phyloP scores from a whole-genome alignment of 2,329 filamentous ascomycete species.

The Cercospora canescens region DNA sequence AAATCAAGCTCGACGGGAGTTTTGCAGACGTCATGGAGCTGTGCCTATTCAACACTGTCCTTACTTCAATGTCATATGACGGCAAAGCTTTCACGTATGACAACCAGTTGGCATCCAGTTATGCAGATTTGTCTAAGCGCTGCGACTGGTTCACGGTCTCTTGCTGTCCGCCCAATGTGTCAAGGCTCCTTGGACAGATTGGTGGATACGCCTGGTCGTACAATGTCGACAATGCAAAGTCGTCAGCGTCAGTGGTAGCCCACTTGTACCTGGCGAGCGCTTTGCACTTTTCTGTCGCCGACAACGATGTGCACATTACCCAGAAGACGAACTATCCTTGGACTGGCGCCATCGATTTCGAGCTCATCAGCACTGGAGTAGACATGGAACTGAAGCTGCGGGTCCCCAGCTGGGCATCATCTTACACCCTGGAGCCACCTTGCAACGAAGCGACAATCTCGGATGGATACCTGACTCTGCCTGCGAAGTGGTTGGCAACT shows the following conservation, averaged over 20 bases:
- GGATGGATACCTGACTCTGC: conserved; percentile 54
- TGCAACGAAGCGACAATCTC: conserved; percentile 35
- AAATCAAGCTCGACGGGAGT: conserved; percentile 52
- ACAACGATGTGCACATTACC: conserved; percentile 42
- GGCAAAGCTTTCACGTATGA: conserved; percentile 62
- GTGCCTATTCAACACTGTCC: conserved; percentile 60
- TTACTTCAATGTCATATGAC: conserved; percentile 58
- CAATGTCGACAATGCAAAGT: conserved; percentile 26
- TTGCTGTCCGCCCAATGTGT: conserved; percentile 63
- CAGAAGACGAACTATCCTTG: conserved; percentile 60
- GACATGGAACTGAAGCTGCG: conserved; percentile 50
- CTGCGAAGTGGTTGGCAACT: conserved; percentile 41
- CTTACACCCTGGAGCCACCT: conserved; percentile 39
- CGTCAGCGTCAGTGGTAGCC: conserved; percentile 47
- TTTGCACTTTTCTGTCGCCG: conserved; percentile 42
- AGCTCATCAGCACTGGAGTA: conserved; percentile 36
- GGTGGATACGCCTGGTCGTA: conserved; percentile 59
- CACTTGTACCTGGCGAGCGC: conserved; percentile 58
- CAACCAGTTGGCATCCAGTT: conserved; percentile 60
- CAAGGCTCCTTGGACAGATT: conserved; percentile 56
- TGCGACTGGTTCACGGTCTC: conserved; percentile 61
- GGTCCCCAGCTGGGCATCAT: conserved; percentile 55
- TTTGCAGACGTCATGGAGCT: conserved; percentile 63
- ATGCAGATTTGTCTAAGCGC: conserved; percentile 50
- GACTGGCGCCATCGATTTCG: conserved; percentile 54